These are phyloP conservation scores for Groenewaldozyma sp. DNA, from an alignment of 1,139 yeast species.

Conservation along the genomic window DNA sequence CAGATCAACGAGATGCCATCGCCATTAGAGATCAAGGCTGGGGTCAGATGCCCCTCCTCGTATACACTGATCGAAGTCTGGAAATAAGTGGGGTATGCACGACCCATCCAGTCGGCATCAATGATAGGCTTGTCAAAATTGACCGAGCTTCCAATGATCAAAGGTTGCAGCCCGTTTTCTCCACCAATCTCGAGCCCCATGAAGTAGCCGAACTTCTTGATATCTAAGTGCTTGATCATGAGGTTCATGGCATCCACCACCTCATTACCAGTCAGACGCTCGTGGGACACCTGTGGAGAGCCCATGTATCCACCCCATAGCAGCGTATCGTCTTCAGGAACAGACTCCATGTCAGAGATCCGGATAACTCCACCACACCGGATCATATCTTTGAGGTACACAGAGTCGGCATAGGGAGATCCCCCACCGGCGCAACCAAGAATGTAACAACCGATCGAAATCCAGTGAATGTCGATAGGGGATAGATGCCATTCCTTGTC, in stretches of 20 bases:
- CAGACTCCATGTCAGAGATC: slow-evolving; percentile 25
- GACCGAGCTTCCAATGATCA: slow-evolving; percentile 25
- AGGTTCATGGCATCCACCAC: slow-evolving; percentile 28
- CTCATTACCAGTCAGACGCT: slow-evolving; percentile 34
- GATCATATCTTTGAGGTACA: slow-evolving; percentile 30
- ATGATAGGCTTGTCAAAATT: slow-evolving; percentile 28
- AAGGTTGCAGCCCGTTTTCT: slow-evolving; percentile 34
- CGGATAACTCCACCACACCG: slow-evolving; percentile 28
- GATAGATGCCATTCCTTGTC: slow-evolving; percentile 31
- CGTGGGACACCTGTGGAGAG: slow-evolving; percentile 38
- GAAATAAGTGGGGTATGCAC: slow-evolving; percentile 37
- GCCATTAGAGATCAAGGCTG: slow-evolving; percentile 36
- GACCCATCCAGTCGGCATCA: slow-evolving; percentile 38
- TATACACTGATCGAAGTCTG: slow-evolving; percentile 31
- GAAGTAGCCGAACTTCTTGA: slow-evolving; percentile 22
- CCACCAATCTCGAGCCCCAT: slow-evolving; percentile 37
- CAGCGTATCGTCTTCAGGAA: slow-evolving; percentile 23
- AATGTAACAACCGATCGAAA: slow-evolving; percentile 36
- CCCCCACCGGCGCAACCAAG: slow-evolving; percentile 46
- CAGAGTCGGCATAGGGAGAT: slow-evolving; percentile 33
- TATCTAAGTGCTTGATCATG: slow-evolving; percentile 24
- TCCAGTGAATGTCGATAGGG: slow-evolving; percentile 33
- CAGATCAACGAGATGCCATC: slow-evolving; percentile 35
- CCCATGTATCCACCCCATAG: slow-evolving; percentile 35
- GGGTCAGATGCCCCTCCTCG: slow-evolving; percentile 24